phyloP scores from a whole-genome alignment of 345 rosid genomes.

The Citrus cavaleriei region DNA sequence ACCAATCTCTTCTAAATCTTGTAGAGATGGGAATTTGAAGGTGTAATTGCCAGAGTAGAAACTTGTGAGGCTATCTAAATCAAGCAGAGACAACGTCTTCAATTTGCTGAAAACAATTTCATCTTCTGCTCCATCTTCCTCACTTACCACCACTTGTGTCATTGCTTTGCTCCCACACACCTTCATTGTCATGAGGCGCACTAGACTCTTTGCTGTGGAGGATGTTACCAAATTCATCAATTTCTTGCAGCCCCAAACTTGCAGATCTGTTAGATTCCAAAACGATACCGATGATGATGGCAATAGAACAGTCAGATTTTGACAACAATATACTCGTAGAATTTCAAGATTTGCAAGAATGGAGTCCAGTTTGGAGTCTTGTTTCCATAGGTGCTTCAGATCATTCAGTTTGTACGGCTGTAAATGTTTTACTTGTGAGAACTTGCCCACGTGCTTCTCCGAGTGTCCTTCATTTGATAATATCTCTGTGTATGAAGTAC shows the following conservation, averaged over 20 bases:
- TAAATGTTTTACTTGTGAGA: neutral
- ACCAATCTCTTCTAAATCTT: neutral
- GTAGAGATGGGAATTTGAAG: neutral
- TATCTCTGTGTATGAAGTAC: slow-evolving; percentile 2
- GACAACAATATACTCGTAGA: neutral
- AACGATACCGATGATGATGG: neutral
- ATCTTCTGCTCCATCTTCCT: neutral
- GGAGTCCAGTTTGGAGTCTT: neutral
- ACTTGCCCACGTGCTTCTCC: neutral
- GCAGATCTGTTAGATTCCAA: neutral
- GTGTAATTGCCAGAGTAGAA: neutral
- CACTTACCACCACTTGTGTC: neutral
- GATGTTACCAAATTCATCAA: slow-evolving; percentile 4
- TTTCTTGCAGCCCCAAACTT: neutral
- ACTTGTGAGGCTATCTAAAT: neutral
- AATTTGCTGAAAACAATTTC: neutral
- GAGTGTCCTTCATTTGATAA: neutral
- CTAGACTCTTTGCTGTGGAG: slow-evolving; percentile 4
- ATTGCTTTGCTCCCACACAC: neutral
- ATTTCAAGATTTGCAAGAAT: neutral
- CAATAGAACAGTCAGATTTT: neutral
- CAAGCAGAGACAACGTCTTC: neutral
- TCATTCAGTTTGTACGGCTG: accelerated
- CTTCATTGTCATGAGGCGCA: neutral
- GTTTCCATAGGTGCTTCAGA: slow-evolving; percentile 4